phyloP scores from a whole-genome alignment of 2,329 filamentous ascomycete species.

The Geosmithia flava region DNA sequence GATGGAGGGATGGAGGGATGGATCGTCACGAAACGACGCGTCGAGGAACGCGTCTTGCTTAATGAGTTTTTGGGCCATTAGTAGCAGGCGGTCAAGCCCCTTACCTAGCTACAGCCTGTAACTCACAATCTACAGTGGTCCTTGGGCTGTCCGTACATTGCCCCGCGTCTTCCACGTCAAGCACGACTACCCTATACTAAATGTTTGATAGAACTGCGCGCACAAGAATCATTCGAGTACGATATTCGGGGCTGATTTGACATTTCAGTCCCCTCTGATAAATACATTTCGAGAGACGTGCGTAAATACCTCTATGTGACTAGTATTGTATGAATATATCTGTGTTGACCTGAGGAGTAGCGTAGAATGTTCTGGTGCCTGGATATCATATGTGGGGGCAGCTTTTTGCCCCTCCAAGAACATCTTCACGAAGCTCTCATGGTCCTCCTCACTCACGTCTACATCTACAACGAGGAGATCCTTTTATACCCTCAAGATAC shows the following conservation, averaged over 20 bases:
- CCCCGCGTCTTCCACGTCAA: too few relatives aligned
- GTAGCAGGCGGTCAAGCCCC: background rate
- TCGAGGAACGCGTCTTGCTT: conserved; percentile 23
- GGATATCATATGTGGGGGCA: background rate
- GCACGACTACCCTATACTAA: too few relatives aligned
- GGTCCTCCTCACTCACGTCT: background rate
- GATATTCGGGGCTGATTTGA: too few relatives aligned
- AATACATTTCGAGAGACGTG: too few relatives aligned
- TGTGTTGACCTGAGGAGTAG: too few relatives aligned
- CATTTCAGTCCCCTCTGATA: too few relatives aligned
- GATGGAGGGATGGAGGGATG: background rate
- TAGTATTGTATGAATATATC: too few relatives aligned
- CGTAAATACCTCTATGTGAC: too few relatives aligned
- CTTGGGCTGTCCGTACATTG: too few relatives aligned
- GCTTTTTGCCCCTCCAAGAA: background rate
- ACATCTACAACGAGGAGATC: background rate
- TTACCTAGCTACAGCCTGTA: background rate
- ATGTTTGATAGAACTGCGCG: too few relatives aligned
- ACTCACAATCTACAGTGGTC: background rate
- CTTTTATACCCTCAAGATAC: background rate
- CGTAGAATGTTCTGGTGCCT: background rate
- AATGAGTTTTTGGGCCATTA: conserved; percentile 7
- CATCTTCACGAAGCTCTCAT: background rate
- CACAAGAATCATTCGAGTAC: too few relatives aligned
- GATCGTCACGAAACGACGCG: background rate